Base-by-base conservation (phyloP, 2,329 filamentous ascomycete species). In the Teratosphaeria viscida region DNA sequence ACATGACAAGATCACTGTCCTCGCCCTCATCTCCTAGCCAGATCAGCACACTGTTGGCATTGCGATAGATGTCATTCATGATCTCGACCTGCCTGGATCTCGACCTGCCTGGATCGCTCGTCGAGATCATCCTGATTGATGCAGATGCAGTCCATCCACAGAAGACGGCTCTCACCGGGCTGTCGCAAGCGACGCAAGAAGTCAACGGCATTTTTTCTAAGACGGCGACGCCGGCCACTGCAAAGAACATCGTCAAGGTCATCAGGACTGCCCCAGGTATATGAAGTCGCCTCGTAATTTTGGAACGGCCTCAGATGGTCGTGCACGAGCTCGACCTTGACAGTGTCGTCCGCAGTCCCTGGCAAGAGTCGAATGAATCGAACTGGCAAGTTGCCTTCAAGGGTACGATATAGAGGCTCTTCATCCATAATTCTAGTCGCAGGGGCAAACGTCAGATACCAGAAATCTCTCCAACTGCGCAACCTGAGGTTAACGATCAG, bases 11-110 rank as follows among this genome's bases (percentile, higher is more conserved):
- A 11, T 53, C 27, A 26, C 19, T 26, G 49, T 26, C 49, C 3
- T 8, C 11, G 19, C 49, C 49, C 4, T 5, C 19, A 81, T 56
- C 37, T 3, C 56, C 56, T 11, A 57, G 56, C 37, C 39, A 57
- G 14, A 57, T 34, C 4, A 52, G 10, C 14, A 57, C 47, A 16
- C 32, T 34, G 8, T 19, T 27, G 14, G 56, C 56, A 23, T 5
- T 23, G 11, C 14, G 26, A 52, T 52, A 57, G 14, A 53, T 57
- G 27, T 23, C 29, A 29, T 23, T 3, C 39, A 57, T 57, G 39
- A 29, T 57, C 12, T 5, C 37, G 5, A 57, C 43, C 29, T 57
- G 56, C 10, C 16, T 23, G n/a, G 12, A 29, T 34, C 56, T 5
- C 37, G 5, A 57, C 43, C 29, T 57, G 56, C 10, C 16, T 23